Evolutionary conservation across 768 basidiomycete species (phyloP), one percentile per base, ranked within the genome.

Genomic region (Kwoniella sp.): DNA sequence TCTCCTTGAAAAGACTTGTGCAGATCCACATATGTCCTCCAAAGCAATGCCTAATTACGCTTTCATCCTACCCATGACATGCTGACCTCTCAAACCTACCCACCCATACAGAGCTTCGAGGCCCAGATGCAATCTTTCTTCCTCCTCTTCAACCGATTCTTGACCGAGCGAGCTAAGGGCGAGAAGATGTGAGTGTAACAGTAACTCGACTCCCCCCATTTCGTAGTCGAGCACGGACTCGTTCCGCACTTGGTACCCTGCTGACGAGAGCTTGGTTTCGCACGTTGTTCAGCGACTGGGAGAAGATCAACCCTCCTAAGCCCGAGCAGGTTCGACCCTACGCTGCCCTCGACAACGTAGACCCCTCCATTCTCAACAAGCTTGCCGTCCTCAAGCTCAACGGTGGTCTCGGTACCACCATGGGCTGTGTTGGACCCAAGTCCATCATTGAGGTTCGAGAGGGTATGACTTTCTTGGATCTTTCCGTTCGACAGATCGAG

Each of bases 91-190:
- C n/a, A n/a, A 17, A 51, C 11, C 47, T 8, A 25, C 50, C 23
- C 4, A 4, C 3, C 41, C 20, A 9, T n/a, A 13, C 68, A 92
- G 91, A 87, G 88, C 12, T 96, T 97, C 83, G 90, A 92, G 82
- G 89, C 88, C 45, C 93, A 98, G 84, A 95, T 97, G 93, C 89
- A 92, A 81, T 88, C 89, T 65, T 97, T 96, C 85, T 93, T 93
- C 86, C 88, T 89, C 74, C 90, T 97, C 74, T 94, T 95, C 85
- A 94, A 91, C 79, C 90, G 93, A 71, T 96, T 93, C 83, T 89
- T 96, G 70, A 83, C 87, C 23, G 92, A 96, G 81, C 89, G 89
- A 69, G 92, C 93, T 41, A 89, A 90, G 83, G 87, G 87, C 79
- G 85, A 87, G 74, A 90, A 92, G 82, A 89, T 96, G 93, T 95